A percentile compares a stretch with the other conserved stretches of the same genome.
These are phyloP conservation scores for Piper longum DNA, from an alignment of 164 flowering plant species.

Conservation along the genomic window DNA sequence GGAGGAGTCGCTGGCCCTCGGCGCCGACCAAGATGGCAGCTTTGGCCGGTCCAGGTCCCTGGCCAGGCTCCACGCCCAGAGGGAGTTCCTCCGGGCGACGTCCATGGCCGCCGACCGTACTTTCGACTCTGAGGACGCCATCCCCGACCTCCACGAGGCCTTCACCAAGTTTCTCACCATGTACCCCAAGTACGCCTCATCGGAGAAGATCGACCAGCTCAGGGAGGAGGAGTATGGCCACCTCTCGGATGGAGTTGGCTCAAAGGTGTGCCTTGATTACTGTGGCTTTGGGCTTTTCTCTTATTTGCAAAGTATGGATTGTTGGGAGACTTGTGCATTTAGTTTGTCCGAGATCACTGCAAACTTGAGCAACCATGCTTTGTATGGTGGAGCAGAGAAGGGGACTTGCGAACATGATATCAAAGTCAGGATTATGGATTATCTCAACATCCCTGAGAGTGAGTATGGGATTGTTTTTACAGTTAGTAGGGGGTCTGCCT, in stretches of 20 bases:
- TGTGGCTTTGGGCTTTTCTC: slow-evolving; percentile 81
- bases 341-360: slow-evolving; percentile 55
- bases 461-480: slow-evolving; percentile 83
- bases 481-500: slow-evolving; percentile 70
- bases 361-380: slow-evolving; percentile 45
- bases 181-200: slow-evolving; percentile 56
- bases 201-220: slow-evolving; percentile 56
- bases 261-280: slow-evolving; percentile 74
- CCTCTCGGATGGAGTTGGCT: slow-evolving; percentile 15
- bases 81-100: slow-evolving; percentile 51
- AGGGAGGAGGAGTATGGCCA: slow-evolving; percentile 46
- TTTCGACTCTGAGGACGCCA: slow-evolving; percentile 26
- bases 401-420: slow-evolving; percentile 48
- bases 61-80: slow-evolving; percentile 49
- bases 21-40: slow-evolving; percentile 23
- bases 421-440: slow-evolving; percentile 54
- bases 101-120: slow-evolving; percentile 47
- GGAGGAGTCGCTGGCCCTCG: slow-evolving; percentile 25
- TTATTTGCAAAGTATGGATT: slow-evolving; percentile 35
- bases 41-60: slow-evolving; percentile 48
- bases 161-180: slow-evolving; percentile 54
- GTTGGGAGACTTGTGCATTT: slow-evolving; percentile 53
- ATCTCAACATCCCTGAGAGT: slow-evolving; percentile 59
- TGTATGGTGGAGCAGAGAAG: slow-evolving; percentile 53
- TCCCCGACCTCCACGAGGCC: slow-evolving; percentile 31